Percentiles rank a stretch among this genome's conserved stretches.
phyloP scores from a whole-genome alignment of 2,329 filamentous ascomycete species.

The Cordyceps cateniannulata region DNA sequence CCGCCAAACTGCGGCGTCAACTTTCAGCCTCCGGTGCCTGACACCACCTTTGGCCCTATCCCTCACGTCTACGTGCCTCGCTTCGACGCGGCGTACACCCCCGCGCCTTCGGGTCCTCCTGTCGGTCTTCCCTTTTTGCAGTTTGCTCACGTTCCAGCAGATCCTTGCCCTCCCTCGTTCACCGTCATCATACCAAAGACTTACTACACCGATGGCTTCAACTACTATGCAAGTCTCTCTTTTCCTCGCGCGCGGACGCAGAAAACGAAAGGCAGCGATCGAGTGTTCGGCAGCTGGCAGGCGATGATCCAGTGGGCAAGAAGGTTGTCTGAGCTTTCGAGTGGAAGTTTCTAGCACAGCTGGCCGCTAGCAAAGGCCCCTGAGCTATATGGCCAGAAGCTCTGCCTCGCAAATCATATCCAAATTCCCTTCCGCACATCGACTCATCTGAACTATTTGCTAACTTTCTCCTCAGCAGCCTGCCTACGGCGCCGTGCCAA shows the following conservation, averaged over 20 bases:
- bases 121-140: constrained; percentile 27
- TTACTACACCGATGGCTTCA: constrained; percentile 25
- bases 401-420: not conserved
- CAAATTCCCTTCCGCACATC: not conserved
- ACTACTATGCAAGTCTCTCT: constrained; percentile 35
- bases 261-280: no score
- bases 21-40: constrained; percentile 53
- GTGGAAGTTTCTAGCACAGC: no score
- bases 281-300: no score
- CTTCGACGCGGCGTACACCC: constrained; percentile 32
- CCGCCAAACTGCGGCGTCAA: constrained; percentile 39
- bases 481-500: constrained; percentile 21
- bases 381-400: not conserved
- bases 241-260: not conserved
- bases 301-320: not conserved
- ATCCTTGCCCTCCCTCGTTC: constrained; percentile 19
- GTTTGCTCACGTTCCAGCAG: constrained; percentile 19
- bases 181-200: constrained; percentile 28
- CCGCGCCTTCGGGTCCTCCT: constrained; percentile 21
- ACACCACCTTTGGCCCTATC: constrained; percentile 50
- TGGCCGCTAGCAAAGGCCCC: no score
- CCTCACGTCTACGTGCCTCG: constrained; percentile 51
- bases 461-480: constrained; percentile 24
- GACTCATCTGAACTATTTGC: not conserved
- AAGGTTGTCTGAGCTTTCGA: not conserved